Conservation (phyloP, 306 rosid species). For the Boehmeria nivea region DNA sequence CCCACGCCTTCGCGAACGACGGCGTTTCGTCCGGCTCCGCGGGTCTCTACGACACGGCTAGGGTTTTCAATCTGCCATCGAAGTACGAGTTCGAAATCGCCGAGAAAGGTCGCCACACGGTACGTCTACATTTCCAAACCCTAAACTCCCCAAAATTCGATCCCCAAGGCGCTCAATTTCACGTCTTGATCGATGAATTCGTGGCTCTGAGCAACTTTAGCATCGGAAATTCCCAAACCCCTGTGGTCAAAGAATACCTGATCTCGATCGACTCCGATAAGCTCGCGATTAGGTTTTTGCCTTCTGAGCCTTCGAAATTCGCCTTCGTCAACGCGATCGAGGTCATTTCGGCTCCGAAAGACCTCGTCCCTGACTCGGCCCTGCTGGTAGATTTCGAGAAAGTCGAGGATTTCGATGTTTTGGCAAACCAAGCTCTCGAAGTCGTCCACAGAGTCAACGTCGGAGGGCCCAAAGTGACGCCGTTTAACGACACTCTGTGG, state of each 20-base stretch:
- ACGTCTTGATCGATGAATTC: constrained; percentile 50
- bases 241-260: constrained; percentile 51
- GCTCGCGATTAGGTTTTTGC: constrained; percentile 56
- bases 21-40: constrained; percentile 29
- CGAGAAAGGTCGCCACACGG: constrained; percentile 66
- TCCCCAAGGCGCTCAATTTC: constrained; percentile 47
- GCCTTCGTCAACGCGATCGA: constrained; percentile 88
- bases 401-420: constrained; percentile 34
- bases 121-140: constrained; percentile 71
- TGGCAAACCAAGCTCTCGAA: constrained; percentile 55
- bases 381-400: constrained; percentile 27
- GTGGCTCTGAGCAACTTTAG: constrained; percentile 47
- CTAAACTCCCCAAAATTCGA: constrained; percentile 41
- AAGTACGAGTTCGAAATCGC: constrained; percentile 51
- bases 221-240: constrained; percentile 14
- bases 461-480: constrained; percentile 90
- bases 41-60: constrained; percentile 55
- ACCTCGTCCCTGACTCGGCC: constrained; percentile 63
- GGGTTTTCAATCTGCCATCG: constrained; percentile 58
- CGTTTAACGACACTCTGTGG: constrained; percentile 82
- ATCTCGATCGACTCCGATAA: constrained; percentile 44
- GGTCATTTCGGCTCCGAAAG: constrained; percentile 86
- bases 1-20: constrained; percentile 36
- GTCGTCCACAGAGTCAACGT: constrained; percentile 70
- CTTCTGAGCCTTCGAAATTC: constrained; percentile 39